Conservation (phyloP, 1,139 yeast genomes). For the Martiniozyma asiatica region DNA sequence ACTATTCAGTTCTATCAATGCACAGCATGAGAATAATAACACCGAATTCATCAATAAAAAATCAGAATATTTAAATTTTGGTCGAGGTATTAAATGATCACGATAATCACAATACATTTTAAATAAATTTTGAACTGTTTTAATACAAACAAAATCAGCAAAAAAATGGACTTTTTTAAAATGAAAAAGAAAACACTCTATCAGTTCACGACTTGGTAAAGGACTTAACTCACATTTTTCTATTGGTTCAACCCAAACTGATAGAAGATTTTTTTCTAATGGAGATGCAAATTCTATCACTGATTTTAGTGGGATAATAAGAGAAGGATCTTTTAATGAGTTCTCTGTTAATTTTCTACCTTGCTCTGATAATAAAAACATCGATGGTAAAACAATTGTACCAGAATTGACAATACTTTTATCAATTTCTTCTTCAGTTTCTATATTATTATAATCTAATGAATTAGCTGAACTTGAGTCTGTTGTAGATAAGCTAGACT, state of each 20-base stretch:
- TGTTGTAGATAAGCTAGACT: no score
- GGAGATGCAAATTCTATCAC: conserved; percentile 15
- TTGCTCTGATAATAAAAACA: conserved; percentile 27
- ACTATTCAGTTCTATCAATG: conserved; percentile 8
- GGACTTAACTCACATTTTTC: conserved; percentile 17
- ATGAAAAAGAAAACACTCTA: no score
- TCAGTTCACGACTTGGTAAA: conserved; percentile 21
- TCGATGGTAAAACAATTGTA: conserved; percentile 19
- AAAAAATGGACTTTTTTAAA: no score
- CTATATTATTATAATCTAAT: neutral
- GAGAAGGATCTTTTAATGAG: conserved; percentile 21
- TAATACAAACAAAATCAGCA: no score
- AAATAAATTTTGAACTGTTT: conserved; percentile 8
- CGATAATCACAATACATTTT: conserved; percentile 16
- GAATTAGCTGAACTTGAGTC: neutral
- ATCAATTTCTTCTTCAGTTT: neutral
- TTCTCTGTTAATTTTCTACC: conserved; percentile 31
- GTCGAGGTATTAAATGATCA: conserved; percentile 15
- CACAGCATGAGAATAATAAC: conserved; percentile 12
- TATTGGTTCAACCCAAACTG: conserved; percentile 25
- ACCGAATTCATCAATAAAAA: conserved; percentile 18
- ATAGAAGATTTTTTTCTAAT: conserved; percentile 11
- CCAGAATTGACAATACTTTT: conserved; percentile 3
- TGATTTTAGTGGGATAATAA: conserved; percentile 15
- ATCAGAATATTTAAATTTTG: conserved; percentile 17